Conservation (phyloP, 345 rosid genomes). For the Nasturtium officinale region DNA sequence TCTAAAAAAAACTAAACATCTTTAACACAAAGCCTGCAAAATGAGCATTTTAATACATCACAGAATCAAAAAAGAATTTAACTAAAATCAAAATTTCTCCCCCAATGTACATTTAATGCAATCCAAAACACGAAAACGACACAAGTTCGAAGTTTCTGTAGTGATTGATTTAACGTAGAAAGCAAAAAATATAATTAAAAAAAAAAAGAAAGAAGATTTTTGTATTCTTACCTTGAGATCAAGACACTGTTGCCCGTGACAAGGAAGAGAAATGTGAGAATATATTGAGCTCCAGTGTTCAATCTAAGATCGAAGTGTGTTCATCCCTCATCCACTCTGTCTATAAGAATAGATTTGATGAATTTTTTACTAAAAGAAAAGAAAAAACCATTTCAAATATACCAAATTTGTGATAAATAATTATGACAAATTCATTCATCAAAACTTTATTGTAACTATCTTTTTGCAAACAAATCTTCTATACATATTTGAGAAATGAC, state of each 20-base stretch:
- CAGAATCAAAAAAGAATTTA: constrained; percentile 40
- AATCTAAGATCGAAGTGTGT: constrained; percentile 48
- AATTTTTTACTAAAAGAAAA: not conserved
- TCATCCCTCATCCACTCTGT: constrained; percentile 40
- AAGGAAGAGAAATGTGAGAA: constrained; percentile 79
- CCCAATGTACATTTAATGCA: constrained; percentile 58
- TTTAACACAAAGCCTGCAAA: constrained; percentile 17
- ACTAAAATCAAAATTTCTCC: not conserved
- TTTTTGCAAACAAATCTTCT: not conserved
- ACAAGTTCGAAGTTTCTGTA: constrained; percentile 39
- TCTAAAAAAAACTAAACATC: not conserved
- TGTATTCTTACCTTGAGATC: constrained; percentile 69
- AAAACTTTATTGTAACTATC: not conserved
- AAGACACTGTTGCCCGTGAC: constrained; percentile 94
- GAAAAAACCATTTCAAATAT: not conserved
- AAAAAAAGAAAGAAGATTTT: not conserved
- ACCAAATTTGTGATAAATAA: not conserved
- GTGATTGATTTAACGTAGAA: constrained; percentile 32
- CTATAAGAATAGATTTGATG: not conserved
- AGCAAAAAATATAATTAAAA: not conserved
- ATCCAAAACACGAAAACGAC: constrained; percentile 45
- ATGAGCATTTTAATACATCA: constrained; percentile 33
- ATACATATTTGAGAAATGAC: not conserved
- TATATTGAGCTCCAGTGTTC: constrained; percentile 83
- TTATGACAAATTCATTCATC: not conserved